Conservation (phyloP, 768 basidiomycete genomes). For the Suillus americanus region DNA sequence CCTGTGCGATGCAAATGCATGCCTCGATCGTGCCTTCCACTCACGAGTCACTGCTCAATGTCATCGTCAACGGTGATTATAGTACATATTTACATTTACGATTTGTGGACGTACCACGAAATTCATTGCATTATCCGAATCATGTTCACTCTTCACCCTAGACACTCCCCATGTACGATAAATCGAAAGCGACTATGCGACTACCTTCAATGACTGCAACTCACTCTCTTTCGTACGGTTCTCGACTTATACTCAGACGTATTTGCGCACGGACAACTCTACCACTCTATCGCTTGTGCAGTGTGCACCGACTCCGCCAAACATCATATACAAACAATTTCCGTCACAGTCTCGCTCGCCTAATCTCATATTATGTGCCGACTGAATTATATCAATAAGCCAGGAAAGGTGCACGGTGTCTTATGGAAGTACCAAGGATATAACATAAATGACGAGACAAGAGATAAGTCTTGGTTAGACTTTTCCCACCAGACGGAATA, state of each 20-base stretch:
- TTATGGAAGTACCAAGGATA: neutral
- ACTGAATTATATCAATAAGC: neutral
- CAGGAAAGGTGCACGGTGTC: neutral
- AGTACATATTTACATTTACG: neutral
- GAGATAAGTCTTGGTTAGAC: neutral
- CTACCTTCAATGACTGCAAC: conserved; percentile 46
- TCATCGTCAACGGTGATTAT: neutral
- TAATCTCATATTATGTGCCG: neutral
- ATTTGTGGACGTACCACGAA: neutral
- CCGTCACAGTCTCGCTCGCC: neutral
- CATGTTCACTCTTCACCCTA: neutral
- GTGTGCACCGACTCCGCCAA: neutral
- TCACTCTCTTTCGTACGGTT: conserved; percentile 44
- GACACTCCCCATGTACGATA: neutral
- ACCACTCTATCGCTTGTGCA: conserved; percentile 39
- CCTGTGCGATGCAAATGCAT: neutral
- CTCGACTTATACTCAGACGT: conserved; percentile 35
- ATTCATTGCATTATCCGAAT: neutral
- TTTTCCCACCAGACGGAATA: neutral
- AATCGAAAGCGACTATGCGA: conserved; percentile 17
- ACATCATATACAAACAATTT: neutral
- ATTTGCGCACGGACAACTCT: conserved; percentile 46
- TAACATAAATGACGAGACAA: neutral
- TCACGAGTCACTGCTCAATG: neutral
- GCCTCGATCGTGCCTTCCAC: neutral